Evolutionary conservation across 495 filamentous ascomycete species (phyloP).

Genomic region (Rusavskia elegans): DNA sequence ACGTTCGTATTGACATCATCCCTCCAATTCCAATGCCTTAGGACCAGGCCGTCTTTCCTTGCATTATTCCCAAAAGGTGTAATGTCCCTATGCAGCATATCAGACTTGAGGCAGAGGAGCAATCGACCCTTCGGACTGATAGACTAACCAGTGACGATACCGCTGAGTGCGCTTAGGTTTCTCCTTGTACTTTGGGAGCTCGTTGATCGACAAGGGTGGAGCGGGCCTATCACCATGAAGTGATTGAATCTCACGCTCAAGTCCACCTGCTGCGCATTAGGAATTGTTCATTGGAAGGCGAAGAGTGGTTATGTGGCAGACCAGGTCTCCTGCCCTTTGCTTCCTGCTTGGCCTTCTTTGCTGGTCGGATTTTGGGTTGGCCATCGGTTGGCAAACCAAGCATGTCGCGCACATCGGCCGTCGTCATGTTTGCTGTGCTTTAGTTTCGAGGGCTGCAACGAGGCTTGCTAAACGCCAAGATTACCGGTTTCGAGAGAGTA

Average conservation of each 20-base stretch:
- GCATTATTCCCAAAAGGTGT: constrained; percentile 43
- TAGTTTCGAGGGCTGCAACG: background rate
- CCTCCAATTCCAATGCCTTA: constrained; percentile 41
- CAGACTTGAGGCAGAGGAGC: background rate
- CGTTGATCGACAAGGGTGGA: constrained; percentile 50
- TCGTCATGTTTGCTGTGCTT: constrained; percentile 37
- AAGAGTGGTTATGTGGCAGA: constrained; percentile 2
- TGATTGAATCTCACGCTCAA: constrained; percentile 49
- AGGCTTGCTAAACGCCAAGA: no score
- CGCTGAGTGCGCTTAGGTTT: constrained; percentile 44
- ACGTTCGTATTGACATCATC: constrained; percentile 8
- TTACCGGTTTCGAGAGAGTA: no score
- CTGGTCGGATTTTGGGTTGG: constrained; percentile 42
- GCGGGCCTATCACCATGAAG: constrained; percentile 46
- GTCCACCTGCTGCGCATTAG: constrained; percentile 49
- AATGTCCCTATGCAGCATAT: constrained; percentile 25
- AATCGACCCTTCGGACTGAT: constrained; percentile 1
- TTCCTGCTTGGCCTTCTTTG: constrained; percentile 56
- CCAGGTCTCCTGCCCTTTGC: constrained; percentile 53
- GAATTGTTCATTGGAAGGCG: constrained; percentile 19
- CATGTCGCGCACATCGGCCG: constrained; percentile 79
- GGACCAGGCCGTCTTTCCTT: constrained; percentile 35
- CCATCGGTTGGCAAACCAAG: constrained; percentile 52
- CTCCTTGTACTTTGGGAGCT: constrained; percentile 47
- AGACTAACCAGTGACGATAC: constrained; percentile 32